Base-by-base conservation (phyloP, 306 rosid species). In the Hippophae gyantsensis region DNA sequence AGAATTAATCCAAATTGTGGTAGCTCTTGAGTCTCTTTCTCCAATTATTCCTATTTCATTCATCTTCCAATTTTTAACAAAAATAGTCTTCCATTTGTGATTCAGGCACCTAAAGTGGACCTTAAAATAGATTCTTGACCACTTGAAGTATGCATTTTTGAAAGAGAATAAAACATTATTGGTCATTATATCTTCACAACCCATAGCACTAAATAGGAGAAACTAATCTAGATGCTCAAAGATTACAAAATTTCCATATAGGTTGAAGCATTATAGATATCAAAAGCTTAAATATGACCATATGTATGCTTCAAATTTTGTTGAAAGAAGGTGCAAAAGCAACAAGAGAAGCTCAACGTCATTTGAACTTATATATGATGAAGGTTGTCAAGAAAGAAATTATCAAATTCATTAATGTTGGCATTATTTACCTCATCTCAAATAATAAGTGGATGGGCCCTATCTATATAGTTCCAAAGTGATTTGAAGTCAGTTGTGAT, bases 261-360 rank as follows among this genome's bases (percentile, higher is more conserved):
- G 50, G 50, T 6, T 43, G 52, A 48, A 57, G 23, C 12, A 13
- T 57, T 10, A 13, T 41, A 2, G 52, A 59, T 32, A 59, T 59
- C 26, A 59, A 46, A 59, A 52, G 63, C 10, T n/a, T 59, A 10
- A 43, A n/a, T 45, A 51, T 14, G 9, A 14, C 52, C 6, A 43
- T 44, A 13, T 59, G 52, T 18, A 44, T 59, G 41, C 63, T 43
- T 43, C 7, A 38, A 43, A 58, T 58, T 42, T 42, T 58, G 10
- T 11, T 58, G 0, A 7, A 58, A 41, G 63, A 58, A 5, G 49
- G 50, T 6, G 26, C 48, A 2, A 58, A 58, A 13, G 32, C 50
- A 13, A 42, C 27, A 42, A 13, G 54, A 9, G 65, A 61, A 27
- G 55, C 55, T 8, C 55, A 61, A 60, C 9, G 54, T 6, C 13